phyloP scores from a whole-genome alignment of 176 grass and related monocot genomes.

The Phragmites australis region DNA sequence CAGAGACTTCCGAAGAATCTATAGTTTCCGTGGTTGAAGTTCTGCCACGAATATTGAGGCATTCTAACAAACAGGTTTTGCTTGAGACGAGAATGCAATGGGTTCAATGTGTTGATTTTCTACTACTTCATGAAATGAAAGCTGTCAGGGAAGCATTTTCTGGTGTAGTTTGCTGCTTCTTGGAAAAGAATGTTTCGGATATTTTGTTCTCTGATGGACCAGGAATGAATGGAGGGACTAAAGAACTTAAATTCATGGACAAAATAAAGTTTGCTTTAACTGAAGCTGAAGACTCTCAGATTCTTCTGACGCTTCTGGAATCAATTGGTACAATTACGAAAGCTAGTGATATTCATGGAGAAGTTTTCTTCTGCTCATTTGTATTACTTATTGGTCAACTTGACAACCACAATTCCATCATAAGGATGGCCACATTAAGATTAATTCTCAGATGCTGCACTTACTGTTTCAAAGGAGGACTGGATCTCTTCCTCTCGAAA shows the following conservation, averaged over 20 bases:
- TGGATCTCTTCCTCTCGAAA: constrained; percentile 68
- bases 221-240: constrained; percentile 41
- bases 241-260: constrained; percentile 65
- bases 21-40: constrained; percentile 65
- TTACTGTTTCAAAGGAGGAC: constrained; percentile 71
- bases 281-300: constrained; percentile 53
- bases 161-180: constrained; percentile 70
- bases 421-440: constrained; percentile 65
- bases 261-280: constrained; percentile 69
- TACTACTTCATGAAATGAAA: constrained; percentile 72
- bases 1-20: constrained; percentile 60
- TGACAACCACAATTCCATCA: constrained; percentile 56
- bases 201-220: constrained; percentile 63
- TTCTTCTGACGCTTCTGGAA: constrained; percentile 75
- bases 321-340: constrained; percentile 73
- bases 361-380: constrained; percentile 76
- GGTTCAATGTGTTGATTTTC: constrained; percentile 71
- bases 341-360: constrained; percentile 61
- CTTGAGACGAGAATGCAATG: constrained; percentile 62
- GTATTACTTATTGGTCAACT: constrained; percentile 76
- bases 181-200: constrained; percentile 61
- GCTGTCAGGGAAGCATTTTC: constrained; percentile 85
- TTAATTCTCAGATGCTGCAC: constrained; percentile 66
- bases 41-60: constrained; percentile 79
- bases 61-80: constrained; percentile 55